Conservation (phyloP, 768 basidiomycete species). For the Naganishia onofrii region DNA sequence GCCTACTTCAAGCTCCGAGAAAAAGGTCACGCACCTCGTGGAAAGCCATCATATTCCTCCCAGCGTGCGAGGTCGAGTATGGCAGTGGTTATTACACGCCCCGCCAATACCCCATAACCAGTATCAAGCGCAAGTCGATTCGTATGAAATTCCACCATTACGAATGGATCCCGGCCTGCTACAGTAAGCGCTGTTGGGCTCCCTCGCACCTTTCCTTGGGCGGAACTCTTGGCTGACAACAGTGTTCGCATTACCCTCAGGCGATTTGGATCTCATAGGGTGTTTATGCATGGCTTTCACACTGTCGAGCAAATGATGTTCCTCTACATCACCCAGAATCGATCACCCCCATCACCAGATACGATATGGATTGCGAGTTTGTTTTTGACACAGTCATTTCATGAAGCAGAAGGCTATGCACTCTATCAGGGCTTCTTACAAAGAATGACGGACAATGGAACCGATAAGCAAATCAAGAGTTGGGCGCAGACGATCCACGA, state of each 20-base stretch:
- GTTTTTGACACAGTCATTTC: slow-evolving; percentile 23
- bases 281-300: slow-evolving; percentile 21
- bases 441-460: slow-evolving; percentile 31
- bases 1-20: slow-evolving; percentile 29
- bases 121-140: slow-evolving; percentile 1
- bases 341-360: slow-evolving; percentile 34
- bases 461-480: background rate
- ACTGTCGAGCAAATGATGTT: slow-evolving; percentile 27
- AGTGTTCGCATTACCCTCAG: background rate
- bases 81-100: slow-evolving; percentile 42
- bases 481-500: slow-evolving; percentile 17
- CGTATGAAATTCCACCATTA: slow-evolving; percentile 1
- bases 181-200: slow-evolving; percentile 1
- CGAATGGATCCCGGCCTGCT: slow-evolving; percentile 10
- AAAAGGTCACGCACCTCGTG: slow-evolving; percentile 46
- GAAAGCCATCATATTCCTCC: slow-evolving; percentile 42
- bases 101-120: slow-evolving; percentile 13
- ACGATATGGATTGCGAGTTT: slow-evolving; percentile 33
- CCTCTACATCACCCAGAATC: slow-evolving; percentile 21
- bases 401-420: slow-evolving; percentile 47
- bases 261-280: slow-evolving; percentile 26
- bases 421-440: slow-evolving; percentile 43
- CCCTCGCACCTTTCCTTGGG: too few relatives aligned
- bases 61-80: slow-evolving; percentile 44
- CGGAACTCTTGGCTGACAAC: background rate